Evolutionary conservation across 805 yeast genomes (phyloP).

Genomic region (Candida maesae): DNA sequence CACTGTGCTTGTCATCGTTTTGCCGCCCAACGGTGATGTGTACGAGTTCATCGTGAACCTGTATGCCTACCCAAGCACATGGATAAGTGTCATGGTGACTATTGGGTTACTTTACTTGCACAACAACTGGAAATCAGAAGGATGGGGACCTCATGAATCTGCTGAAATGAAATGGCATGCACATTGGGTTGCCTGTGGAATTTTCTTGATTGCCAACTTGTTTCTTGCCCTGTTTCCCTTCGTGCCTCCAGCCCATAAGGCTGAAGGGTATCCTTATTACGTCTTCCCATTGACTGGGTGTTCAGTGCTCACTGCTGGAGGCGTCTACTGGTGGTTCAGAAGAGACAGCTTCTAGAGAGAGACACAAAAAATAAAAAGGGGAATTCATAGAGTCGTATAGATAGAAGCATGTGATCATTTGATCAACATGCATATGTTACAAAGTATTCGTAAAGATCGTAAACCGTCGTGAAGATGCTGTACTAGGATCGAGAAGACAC

Average conservation of each 20-base stretch:
- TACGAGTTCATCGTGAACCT: constrained; percentile 61
- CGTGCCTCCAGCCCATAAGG: constrained; percentile 35
- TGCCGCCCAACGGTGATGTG: constrained; percentile 62
- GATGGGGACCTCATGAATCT: constrained; percentile 35
- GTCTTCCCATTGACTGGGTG: constrained; percentile 56
- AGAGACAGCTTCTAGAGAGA: not conserved
- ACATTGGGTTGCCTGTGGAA: constrained; percentile 25
- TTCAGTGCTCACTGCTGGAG: constrained; percentile 41
- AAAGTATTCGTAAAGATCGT: not conserved
- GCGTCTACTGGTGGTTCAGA: constrained; percentile 32
- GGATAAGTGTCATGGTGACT: constrained; percentile 51
- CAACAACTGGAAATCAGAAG: constrained; percentile 32
- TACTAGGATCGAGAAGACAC: too few relatives aligned
- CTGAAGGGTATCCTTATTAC: constrained; percentile 44
- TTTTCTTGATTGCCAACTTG: constrained; percentile 44
- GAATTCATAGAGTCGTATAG: too few relatives aligned
- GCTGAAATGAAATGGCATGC: constrained; percentile 27
- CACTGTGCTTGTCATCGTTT: constrained; percentile 47
- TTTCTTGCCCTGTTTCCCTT: constrained; percentile 55
- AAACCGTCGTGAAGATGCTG: not conserved
- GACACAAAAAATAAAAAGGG: too few relatives aligned
- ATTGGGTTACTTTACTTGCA: constrained; percentile 52
- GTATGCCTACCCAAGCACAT: constrained; percentile 61
- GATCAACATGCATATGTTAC: too few relatives aligned
- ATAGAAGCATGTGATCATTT: too few relatives aligned